Evolutionary conservation across 2,329 filamentous ascomycete genomes (phyloP).

Genomic region (Stagonosporopsis rhizophila): DNA sequence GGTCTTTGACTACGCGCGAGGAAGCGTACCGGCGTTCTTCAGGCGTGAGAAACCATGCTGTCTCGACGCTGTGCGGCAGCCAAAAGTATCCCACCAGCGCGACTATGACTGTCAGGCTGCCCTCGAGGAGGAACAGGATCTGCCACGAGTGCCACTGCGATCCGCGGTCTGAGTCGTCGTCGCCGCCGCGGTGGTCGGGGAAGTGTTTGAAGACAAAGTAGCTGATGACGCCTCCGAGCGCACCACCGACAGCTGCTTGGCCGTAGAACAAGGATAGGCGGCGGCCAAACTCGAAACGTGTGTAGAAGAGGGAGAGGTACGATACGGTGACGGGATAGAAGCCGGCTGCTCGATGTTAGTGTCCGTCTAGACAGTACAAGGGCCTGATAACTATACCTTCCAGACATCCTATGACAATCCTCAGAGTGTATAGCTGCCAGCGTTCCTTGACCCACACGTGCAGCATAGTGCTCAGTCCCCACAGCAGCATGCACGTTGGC

Average conservation of each 20-base stretch:
- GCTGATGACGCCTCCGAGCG: constrained; percentile 62
- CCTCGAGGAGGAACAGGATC: constrained; percentile 59
- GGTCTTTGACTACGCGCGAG: constrained; percentile 53
- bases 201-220: constrained; percentile 58
- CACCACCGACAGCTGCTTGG: constrained; percentile 63
- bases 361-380: neutral
- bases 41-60: constrained; percentile 59
- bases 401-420: constrained; percentile 56
- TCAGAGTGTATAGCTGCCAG: constrained; percentile 57
- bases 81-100: constrained; percentile 58
- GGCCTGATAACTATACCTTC: constrained; percentile 46
- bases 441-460: constrained; percentile 56
- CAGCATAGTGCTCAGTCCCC: constrained; percentile 58
- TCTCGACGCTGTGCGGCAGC: constrained; percentile 58
- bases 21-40: constrained; percentile 57
- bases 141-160: constrained; percentile 58
- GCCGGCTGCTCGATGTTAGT: constrained; percentile 52
- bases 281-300: constrained; percentile 63
- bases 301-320: constrained; percentile 67
- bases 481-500: constrained; percentile 63
- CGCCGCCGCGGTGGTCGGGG: constrained; percentile 27
- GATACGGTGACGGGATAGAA: constrained; percentile 66
- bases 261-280: constrained; percentile 65
- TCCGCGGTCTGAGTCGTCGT: constrained; percentile 9
- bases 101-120: constrained; percentile 54